These are phyloP conservation scores for Laguncularia racemosa DNA, from an alignment of 345 rosid species.

Conservation along the genomic window DNA sequence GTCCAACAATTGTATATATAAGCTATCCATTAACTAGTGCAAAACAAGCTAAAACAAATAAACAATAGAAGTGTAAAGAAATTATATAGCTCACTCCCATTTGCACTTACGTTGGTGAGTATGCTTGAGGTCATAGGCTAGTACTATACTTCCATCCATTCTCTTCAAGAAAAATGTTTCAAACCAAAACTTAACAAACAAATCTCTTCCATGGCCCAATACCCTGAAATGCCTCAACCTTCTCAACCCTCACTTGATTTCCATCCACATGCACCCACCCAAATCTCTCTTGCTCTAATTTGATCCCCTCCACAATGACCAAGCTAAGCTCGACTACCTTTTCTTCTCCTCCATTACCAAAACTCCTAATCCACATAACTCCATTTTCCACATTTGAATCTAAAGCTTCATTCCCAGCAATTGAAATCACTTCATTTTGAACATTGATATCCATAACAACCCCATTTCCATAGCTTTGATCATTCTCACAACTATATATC, in stretches of 20 bases:
- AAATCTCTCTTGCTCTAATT: constrained; percentile 38
- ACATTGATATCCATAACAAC: constrained; percentile 24
- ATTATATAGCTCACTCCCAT: constrained; percentile 21
- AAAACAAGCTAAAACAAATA: too few relatives aligned
- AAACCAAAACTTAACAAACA: constrained; percentile 45
- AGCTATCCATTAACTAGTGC: too few relatives aligned
- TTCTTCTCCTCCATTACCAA: constrained; percentile 12
- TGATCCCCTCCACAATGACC: constrained; percentile 39
- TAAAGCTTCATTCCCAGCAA: constrained; percentile 19
- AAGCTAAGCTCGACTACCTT: constrained; percentile 29
- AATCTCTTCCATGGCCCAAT: constrained; percentile 38
- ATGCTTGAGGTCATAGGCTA: constrained; percentile 43
- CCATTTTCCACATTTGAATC: constrained; percentile 14
- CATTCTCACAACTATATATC: constrained; percentile 28
- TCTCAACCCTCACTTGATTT: constrained; percentile 17
- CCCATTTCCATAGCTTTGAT: not conserved
- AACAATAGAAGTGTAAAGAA: too few relatives aligned
- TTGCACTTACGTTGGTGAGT: constrained; percentile 23
- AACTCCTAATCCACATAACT: constrained; percentile 29
- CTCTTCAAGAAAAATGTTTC: constrained; percentile 57
- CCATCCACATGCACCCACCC: constrained; percentile 35
- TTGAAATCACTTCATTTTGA: constrained; percentile 23
- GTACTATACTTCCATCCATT: constrained; percentile 40
- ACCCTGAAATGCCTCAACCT: constrained; percentile 18
- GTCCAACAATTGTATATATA: too few relatives aligned